Evolutionary conservation across 805 yeast genomes (phyloP), one percentile per base, ranked within the genome.

Genomic region (Metschnikowia hibisci): DNA sequence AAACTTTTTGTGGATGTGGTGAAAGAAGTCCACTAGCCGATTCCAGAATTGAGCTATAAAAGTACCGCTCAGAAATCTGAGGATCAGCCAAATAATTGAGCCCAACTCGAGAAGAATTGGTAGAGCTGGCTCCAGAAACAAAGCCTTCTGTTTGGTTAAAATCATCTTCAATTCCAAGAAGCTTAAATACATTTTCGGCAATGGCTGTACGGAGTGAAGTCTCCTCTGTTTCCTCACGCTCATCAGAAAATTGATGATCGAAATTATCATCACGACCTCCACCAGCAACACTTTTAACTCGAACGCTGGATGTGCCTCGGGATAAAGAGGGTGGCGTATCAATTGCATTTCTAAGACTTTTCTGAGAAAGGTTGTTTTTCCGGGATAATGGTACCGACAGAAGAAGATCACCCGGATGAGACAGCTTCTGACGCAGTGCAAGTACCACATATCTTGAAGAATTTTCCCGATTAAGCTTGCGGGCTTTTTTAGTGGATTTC

Each of bases 361-460:
- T 48, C 47, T 54, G 54, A 48, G 62, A 49, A 46, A 56, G 62
- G 35, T 59, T 60, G 2, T 67, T 55, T 44, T 56, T 59, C 41
- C 83, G 66, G 1, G 83, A 73, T 6, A 85, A 60, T 1, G 95
- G 93, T 1, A 83, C 96, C 42, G 84, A 85, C 0, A 96, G 84
- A 9, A 89, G 64, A 40, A 89, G 68, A 58, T 88, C 96, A 23
- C 96, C 96, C 0, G 96, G 96, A 55, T 84, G 87, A 13, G 81
- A 67, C 4, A 77, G 64, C 41, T 76, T 67, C 4, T 58, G 74
- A 39, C 82, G 66, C 1, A 85, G 72, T 20, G 74, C 77, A 28
- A 84, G 63, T 4, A 66, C 56, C 14, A 70, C 75, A 34, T 68
- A 62, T 64, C 77, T 48, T 4, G 72, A 65, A 1, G 64, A 49